These are phyloP conservation scores for Cantharellus anzutake DNA, from an alignment of 768 basidiomycete genomes.

Conservation along the genomic window DNA sequence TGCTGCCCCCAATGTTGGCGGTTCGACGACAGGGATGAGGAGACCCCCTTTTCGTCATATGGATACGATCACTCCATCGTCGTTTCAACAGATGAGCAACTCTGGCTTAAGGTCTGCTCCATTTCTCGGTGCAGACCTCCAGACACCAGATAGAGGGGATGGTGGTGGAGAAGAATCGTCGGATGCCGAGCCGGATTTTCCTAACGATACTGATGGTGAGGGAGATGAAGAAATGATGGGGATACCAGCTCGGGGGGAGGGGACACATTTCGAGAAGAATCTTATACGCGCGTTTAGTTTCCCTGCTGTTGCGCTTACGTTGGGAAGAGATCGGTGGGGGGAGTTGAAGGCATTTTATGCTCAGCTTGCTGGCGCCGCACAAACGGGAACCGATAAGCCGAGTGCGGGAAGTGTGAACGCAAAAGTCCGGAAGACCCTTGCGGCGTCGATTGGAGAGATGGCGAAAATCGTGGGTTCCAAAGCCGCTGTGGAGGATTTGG, in stretches of 20 bases:
- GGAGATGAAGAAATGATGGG: not conserved
- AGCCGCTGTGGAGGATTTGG: slow-evolving; percentile 44
- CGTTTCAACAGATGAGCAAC: too few species aligned
- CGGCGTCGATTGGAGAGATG: slow-evolving; percentile 77
- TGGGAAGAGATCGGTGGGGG: slow-evolving; percentile 58
- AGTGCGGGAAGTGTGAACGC: slow-evolving; percentile 4
- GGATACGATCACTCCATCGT: too few species aligned
- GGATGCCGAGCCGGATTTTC: not conserved
- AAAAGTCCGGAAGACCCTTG: slow-evolving; percentile 60
- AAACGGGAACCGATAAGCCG: not conserved
- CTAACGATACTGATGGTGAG: not conserved
- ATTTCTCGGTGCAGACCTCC: too few species aligned
- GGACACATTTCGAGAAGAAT: slow-evolving; percentile 53
- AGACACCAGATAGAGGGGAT: too few species aligned
- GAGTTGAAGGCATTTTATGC: slow-evolving; percentile 52
- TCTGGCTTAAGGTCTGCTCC: too few species aligned
- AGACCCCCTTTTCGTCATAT: too few species aligned
- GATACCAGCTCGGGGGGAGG: not conserved
- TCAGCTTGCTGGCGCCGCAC: slow-evolving; percentile 18
- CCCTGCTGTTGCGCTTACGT: slow-evolving; percentile 72
- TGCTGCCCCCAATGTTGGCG: too few species aligned
- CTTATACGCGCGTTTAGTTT: slow-evolving; percentile 78
- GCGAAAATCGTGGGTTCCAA: slow-evolving; percentile 67
- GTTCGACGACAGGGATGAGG: too few species aligned
- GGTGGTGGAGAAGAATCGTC: slow-evolving; percentile 22